These are phyloP conservation scores for Diaporthe ilicicola DNA, from an alignment of 2,329 filamentous ascomycete species.

Conservation along the genomic window DNA sequence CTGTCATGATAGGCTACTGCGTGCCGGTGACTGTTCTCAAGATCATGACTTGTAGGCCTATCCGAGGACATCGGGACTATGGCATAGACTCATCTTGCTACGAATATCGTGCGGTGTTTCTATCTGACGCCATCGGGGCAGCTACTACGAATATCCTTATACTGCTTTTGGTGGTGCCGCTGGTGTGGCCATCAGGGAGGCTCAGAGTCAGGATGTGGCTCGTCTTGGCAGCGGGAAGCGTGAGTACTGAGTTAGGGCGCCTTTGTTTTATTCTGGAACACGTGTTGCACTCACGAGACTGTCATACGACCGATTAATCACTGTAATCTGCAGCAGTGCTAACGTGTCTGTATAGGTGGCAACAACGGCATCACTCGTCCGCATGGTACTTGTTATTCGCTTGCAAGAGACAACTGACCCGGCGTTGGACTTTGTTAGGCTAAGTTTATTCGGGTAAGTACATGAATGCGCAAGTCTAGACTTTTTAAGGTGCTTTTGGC, in stretches of 20 bases:
- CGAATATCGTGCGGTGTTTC: background rate
- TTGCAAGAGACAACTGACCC: background rate
- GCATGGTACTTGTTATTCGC: background rate
- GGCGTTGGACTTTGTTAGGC: background rate
- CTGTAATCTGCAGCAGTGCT: background rate
- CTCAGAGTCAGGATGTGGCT: background rate
- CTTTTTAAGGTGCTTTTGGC: accelerated
- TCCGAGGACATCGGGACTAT: background rate
- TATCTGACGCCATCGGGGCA: background rate
- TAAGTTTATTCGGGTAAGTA: background rate
- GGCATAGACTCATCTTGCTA: background rate
- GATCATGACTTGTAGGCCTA: background rate
- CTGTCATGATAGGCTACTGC: background rate
- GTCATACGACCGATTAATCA: no score
- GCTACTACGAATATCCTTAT: background rate
- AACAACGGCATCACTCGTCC: background rate
- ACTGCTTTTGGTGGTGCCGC: background rate
- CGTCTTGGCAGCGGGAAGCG: background rate
- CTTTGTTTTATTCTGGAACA: no score
- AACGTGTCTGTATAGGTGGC: background rate
- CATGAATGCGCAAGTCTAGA: background rate
- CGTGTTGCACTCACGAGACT: no score
- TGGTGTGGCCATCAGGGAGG: background rate
- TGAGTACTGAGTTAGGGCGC: background rate
- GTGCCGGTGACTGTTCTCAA: background rate